phyloP scores from a whole-genome alignment of 768 basidiomycete genomes.

The Neoboletus magnificus region DNA sequence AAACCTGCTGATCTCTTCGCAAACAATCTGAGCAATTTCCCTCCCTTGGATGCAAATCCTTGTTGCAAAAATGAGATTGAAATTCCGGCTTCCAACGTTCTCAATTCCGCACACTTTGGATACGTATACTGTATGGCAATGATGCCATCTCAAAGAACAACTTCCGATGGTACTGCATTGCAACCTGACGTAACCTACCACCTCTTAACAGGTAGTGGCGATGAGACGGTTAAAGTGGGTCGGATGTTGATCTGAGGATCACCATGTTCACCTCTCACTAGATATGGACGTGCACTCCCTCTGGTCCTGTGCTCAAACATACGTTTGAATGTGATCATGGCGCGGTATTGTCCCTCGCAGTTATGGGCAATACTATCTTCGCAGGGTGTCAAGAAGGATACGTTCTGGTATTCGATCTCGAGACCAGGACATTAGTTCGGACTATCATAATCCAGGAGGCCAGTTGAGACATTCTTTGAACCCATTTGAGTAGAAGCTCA shows the following conservation, averaged over 20 bases:
- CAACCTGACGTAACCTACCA: conserved; percentile 34
- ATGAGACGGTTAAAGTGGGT: conserved; percentile 81
- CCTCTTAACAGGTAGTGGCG: conserved; percentile 85
- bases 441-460: conserved; percentile 87
- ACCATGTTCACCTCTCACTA: conserved; percentile 23
- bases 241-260: background rate
- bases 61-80: conserved; percentile 33
- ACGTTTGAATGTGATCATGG: conserved; percentile 73
- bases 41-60: conserved; percentile 32
- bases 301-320: conserved; percentile 49
- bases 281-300: conserved; percentile 63
- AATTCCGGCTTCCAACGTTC: conserved; percentile 66
- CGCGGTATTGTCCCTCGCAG: conserved; percentile 78
- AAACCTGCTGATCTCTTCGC: conserved; percentile 67
- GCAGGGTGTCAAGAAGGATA: conserved; percentile 95
- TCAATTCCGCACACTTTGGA: conserved; percentile 90
- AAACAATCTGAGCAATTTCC: conserved; percentile 45
- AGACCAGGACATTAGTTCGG: conserved; percentile 82
- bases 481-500: background rate
- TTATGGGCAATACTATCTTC: conserved; percentile 75
- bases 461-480: conserved; percentile 3
- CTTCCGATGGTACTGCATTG: conserved; percentile 29
- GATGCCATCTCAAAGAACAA: conserved; percentile 39
- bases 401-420: conserved; percentile 87
- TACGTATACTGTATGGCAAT: conserved; percentile 85